Evolutionary conservation across 148 eudicot species (phyloP).

Genomic region (Arbutus unedo): DNA sequence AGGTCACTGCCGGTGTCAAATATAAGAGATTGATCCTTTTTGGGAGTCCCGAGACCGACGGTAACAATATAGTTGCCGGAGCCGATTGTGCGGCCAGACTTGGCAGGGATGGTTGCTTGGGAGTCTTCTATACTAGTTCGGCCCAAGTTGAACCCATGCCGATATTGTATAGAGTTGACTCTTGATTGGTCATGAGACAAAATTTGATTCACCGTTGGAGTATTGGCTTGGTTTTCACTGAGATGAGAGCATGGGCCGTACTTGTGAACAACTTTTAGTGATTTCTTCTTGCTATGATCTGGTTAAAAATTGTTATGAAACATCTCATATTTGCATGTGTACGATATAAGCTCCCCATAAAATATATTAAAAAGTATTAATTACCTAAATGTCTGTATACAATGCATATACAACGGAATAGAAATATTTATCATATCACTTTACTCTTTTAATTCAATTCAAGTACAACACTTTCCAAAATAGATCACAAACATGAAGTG

Average conservation of each 20-base stretch:
- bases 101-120: conserved; percentile 46
- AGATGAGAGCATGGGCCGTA: conserved; percentile 59
- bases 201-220: conserved; percentile 33
- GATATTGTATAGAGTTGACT: conserved; percentile 51
- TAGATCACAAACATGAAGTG: too few species aligned
- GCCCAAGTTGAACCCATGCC: conserved; percentile 20
- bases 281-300: conserved; percentile 27
- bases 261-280: conserved; percentile 51
- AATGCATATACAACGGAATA: too few species aligned
- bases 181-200: conserved; percentile 53
- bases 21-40: conserved; percentile 49
- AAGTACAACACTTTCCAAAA: too few species aligned
- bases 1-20: conserved; percentile 67
- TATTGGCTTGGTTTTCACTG: conserved; percentile 17
- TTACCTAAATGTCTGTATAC: too few species aligned
- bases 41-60: conserved; percentile 63
- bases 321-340: too few species aligned
- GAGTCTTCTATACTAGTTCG: background rate
- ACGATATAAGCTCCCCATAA: too few species aligned
- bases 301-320: background rate
- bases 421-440: too few species aligned
- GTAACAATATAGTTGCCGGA: conserved; percentile 61
- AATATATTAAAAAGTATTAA: too few species aligned
- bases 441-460: too few species aligned
- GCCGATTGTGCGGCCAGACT: conserved; percentile 53